A percentile compares a stretch with the other conserved stretches of the same genome.
phyloP scores from a whole-genome alignment of 73 alveolate genomes.

The Durusdinium trenchii region DNA sequence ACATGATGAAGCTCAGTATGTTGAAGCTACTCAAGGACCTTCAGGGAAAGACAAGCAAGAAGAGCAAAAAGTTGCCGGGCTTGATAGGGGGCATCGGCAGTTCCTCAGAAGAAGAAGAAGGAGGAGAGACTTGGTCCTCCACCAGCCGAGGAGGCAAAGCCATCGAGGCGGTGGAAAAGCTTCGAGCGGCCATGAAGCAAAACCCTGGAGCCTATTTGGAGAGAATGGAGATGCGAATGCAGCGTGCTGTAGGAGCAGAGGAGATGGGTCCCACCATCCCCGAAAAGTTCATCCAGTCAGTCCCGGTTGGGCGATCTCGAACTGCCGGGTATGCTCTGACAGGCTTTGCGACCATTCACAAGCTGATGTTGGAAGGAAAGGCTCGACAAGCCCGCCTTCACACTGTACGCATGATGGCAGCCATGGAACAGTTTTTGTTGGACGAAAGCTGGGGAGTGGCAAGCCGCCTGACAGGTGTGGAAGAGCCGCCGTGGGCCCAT shows the following conservation, averaged over 20 bases:
- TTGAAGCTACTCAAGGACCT: background rate
- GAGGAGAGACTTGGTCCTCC: background rate
- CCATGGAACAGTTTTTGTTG: background rate
- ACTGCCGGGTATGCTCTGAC: background rate
- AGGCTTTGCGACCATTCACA: background rate
- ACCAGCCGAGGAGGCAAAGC: background rate
- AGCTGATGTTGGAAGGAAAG: background rate
- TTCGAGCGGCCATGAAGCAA: background rate
- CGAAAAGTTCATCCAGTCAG: background rate
- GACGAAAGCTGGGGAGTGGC: slow-evolving; percentile 16
- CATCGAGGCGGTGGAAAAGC: background rate
- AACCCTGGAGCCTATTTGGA: background rate
- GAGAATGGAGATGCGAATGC: background rate
- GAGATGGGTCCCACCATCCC: background rate
- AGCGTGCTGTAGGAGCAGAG: background rate
- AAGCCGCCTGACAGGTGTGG: background rate
- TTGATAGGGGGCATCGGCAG: background rate
- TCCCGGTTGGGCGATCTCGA: background rate
- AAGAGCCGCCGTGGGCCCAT: background rate
- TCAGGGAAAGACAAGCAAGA: background rate
- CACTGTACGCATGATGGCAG: background rate
- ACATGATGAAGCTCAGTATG: background rate
- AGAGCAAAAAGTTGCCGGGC: background rate
- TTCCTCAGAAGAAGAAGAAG: background rate
- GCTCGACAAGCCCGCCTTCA: background rate